These are phyloP conservation scores for Tubosaeta sp. DNA, from an alignment of 768 basidiomycete species.

Conservation along the genomic window DNA sequence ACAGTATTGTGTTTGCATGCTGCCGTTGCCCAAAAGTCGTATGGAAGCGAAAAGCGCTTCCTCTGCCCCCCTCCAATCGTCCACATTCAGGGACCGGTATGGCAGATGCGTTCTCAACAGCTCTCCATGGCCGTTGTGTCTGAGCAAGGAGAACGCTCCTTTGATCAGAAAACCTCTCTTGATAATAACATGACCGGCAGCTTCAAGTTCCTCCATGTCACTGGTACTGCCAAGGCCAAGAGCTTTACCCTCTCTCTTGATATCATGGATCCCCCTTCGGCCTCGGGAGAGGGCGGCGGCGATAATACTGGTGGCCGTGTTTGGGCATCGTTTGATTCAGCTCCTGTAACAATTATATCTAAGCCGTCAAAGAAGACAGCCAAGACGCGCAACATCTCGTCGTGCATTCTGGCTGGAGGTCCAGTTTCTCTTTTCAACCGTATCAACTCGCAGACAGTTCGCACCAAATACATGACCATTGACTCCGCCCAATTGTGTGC, in stretches of 20 bases:
- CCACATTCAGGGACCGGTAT: constrained; percentile 84
- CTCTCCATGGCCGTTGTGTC: constrained; percentile 84
- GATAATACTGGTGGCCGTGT: constrained; percentile 52
- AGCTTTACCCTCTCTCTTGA: constrained; percentile 84
- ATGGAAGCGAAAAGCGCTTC: constrained; percentile 93
- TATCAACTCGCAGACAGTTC: constrained; percentile 94
- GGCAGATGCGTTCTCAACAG: constrained; percentile 77
- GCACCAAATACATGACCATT: constrained; percentile 96
- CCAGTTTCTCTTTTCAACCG: constrained; percentile 93
- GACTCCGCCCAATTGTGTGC: constrained; percentile 80
- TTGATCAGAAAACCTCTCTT: constrained; percentile 78
- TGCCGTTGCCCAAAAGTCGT: constrained; percentile 93
- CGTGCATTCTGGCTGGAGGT: constrained; percentile 84
- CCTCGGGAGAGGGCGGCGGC: constrained; percentile 36
- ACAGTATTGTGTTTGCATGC: constrained; percentile 89
- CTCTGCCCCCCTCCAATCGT: constrained; percentile 92
- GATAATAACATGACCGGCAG: constrained; percentile 83
- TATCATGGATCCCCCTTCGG: constrained; percentile 69
- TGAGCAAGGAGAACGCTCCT: constrained; percentile 77
- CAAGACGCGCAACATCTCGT: constrained; percentile 88
- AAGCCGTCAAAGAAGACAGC: constrained; percentile 97
- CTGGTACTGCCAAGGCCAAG: constrained; percentile 84
- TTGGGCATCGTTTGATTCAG: constrained; percentile 91
- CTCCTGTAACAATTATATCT: constrained; percentile 91
- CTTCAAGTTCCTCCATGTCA: constrained; percentile 91